Evolutionary conservation across 306 rosid species (phyloP).

Genomic region (Sophora flavescens): DNA sequence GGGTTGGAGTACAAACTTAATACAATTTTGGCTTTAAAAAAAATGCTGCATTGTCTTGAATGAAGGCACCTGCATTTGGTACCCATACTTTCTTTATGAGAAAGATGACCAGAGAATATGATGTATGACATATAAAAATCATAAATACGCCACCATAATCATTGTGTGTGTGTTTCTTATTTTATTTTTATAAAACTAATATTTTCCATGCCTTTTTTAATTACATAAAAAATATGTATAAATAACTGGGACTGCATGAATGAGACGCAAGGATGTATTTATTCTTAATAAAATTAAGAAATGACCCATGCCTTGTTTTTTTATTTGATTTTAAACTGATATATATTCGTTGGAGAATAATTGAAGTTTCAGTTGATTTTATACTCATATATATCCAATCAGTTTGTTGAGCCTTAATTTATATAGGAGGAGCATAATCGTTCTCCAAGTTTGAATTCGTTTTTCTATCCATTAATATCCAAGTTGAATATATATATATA

Average conservation of each 20-base stretch:
- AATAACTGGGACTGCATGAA: conserved; percentile 31
- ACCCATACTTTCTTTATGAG: background rate
- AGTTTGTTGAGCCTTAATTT: no score
- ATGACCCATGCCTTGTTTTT: background rate
- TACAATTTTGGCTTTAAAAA: no score
- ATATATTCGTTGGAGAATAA: background rate
- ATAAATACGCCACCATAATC: background rate
- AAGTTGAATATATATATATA: no score
- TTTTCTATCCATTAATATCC: no score
- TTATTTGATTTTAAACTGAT: background rate
- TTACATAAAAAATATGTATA: background rate
- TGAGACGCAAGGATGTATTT: background rate
- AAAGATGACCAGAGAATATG: conserved; percentile 15
- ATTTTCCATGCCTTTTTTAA: background rate
- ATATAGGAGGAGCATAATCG: no score
- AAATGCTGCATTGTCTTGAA: no score
- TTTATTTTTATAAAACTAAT: background rate
- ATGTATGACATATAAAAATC: background rate
- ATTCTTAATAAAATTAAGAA: background rate
- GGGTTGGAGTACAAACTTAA: no score
- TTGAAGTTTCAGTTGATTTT: no score
- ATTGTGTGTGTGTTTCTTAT: background rate
- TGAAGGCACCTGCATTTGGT: background rate
- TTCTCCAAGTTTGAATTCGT: no score
- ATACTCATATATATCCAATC: no score